A percentile compares a stretch with the other conserved stretches of the same genome.
phyloP scores from a whole-genome alignment of 345 rosid species.

The Corchorus olitorius region DNA sequence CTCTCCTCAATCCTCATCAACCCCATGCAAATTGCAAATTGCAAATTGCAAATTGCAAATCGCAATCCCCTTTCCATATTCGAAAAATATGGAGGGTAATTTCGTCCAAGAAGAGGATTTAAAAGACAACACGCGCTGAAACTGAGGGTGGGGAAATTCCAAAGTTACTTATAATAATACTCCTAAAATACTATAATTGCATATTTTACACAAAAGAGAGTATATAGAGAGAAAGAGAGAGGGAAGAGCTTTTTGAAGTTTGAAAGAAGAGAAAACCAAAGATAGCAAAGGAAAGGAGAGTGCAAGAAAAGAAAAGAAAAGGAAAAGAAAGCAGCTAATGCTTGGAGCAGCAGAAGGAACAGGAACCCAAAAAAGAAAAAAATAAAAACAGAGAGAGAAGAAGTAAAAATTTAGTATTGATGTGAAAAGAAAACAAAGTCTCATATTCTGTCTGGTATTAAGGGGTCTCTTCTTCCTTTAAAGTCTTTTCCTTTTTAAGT shows the following conservation, averaged over 20 bases:
- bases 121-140: conserved; percentile 17
- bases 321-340: not conserved
- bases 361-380: conserved; percentile 15
- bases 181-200: not conserved
- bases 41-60: not conserved
- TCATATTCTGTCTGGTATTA: conserved; percentile 56
- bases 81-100: not conserved
- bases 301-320: not conserved
- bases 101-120: not conserved
- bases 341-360: conserved; percentile 3
- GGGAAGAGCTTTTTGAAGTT: conserved; percentile 5
- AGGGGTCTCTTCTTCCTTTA: conserved; percentile 25
- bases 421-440: conserved; percentile 38
- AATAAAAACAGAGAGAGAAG: not conserved
- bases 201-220: not conserved
- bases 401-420: not conserved
- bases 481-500: conserved; percentile 4
- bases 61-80: not conserved
- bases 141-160: conserved; percentile 8
- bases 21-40: not conserved
- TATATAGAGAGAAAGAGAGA: conserved; percentile 13
- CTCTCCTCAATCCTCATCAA: too few relatives aligned
- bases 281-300: not conserved
- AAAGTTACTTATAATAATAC: not conserved
- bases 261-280: not conserved